Base-by-base conservation (phyloP, 495 filamentous ascomycete genomes). In the Ascobolus immersus region DNA sequence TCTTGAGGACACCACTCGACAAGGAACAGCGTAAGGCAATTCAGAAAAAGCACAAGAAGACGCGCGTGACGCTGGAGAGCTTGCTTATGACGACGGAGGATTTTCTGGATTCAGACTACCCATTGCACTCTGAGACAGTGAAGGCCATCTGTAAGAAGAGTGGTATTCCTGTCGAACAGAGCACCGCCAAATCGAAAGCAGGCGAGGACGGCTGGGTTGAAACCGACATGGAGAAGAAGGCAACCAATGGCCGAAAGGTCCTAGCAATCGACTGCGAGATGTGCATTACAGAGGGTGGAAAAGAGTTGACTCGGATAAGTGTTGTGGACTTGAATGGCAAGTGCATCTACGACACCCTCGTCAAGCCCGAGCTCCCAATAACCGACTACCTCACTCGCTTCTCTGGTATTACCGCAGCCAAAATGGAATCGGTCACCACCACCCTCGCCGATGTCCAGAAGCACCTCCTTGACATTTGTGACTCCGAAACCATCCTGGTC, bases 261-360 rank as follows among this genome's bases (percentile, higher is more conserved):
- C 52, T 86, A 15, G 71, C 78, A 7, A 60, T 96, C 32, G 86
- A 96, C 44, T 96, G 86, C 49, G 86, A 96, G 49, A 96, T 96
- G 86, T 91, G 80, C 45, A 64, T 71, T 47, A 84, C 81, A 0
- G 66, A 64, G 13, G 65, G 64, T 6, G 64, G 73, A 31, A 72
- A 66, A 17, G 81, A 80, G 29, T 65, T 96, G 29, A 84, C 86
- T 0, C 67, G 86, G 19, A 73, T 94, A 50, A 89, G 77, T 49
- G 41, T 96, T 17, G 55, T 94, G 5, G 54, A 63, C 31, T 96
- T 86, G 86, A 75, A 78, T 44, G 80, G 78, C 11, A 65, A 69
- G 22, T 64, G 73, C 4, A 54, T 93, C 9, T 54, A 94, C 17
- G 86, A 96, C 42, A 71, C 84, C 44, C 65, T 93, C 7, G 89